phyloP scores from a whole-genome alignment of 345 rosid species.

The Laguncularia racemosa region DNA sequence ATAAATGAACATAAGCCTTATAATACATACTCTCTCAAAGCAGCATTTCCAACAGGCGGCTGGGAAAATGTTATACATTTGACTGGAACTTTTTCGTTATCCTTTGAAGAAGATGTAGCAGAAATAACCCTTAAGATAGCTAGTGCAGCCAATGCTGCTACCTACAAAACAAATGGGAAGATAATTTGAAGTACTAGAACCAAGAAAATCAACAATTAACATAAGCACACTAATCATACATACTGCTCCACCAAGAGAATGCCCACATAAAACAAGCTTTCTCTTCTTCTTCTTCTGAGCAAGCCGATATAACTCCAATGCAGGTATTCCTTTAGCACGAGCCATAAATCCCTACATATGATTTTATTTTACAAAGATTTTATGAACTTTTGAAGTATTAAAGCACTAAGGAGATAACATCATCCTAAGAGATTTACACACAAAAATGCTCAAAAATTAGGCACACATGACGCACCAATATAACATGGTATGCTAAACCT shows the following conservation, averaged over 20 bases:
- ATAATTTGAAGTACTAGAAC: constrained; percentile 4
- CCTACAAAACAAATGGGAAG: constrained; percentile 29
- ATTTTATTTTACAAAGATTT: constrained; percentile 3
- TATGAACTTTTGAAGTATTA: constrained; percentile 5
- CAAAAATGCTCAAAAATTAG: background rate
- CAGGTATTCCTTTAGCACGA: constrained; percentile 98
- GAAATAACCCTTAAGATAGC: constrained; percentile 91
- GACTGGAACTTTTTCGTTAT: constrained; percentile 54
- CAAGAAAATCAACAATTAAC: background rate
- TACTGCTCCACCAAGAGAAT: constrained; percentile 99
- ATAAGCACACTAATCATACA: constrained; percentile 18
- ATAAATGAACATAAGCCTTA: background rate
- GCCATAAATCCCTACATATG: constrained; percentile 75
- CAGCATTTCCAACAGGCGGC: constrained; percentile 96
- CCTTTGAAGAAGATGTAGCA: constrained; percentile 70
- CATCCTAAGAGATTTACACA: no score
- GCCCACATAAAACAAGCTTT: constrained; percentile 94
- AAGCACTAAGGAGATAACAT: background rate
- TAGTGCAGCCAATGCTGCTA: constrained; percentile 93
- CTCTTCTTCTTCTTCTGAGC: constrained; percentile 92
- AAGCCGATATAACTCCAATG: constrained; percentile 88
- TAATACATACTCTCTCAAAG: constrained; percentile 74
- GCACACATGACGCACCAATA: no score
- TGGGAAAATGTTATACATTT: constrained; percentile 95
- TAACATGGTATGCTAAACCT: constrained; percentile 1